These are phyloP conservation scores for Microcos paniculata DNA, from an alignment of 345 rosid species.

Conservation along the genomic window DNA sequence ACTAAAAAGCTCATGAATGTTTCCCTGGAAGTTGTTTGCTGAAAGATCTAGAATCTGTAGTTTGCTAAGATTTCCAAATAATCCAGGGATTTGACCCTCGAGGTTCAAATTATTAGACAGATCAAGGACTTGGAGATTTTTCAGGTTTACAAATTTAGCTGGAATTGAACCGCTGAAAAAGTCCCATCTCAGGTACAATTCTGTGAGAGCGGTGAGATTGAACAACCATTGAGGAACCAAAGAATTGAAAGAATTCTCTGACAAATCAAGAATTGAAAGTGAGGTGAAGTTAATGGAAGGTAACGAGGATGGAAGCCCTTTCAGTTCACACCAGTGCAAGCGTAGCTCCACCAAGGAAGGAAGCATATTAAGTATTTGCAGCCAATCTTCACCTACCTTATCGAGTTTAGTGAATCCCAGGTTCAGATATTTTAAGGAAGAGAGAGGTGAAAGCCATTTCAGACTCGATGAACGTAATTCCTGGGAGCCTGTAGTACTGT, in stretches of 20 bases:
- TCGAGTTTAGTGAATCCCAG: conserved; percentile 43
- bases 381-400: conserved; percentile 36
- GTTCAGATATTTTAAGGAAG: conserved; percentile 38
- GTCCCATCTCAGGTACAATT: conserved; percentile 38
- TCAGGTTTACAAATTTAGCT: conserved; percentile 33
- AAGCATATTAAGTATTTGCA: conserved; percentile 33
- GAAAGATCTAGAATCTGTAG: conserved; percentile 47
- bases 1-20: conserved; percentile 37
- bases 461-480: conserved; percentile 27
- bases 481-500: conserved; percentile 4
- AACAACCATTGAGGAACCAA: conserved; percentile 45
- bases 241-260: conserved; percentile 47
- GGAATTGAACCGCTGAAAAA: conserved; percentile 41
- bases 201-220: conserved; percentile 47
- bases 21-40: conserved; percentile 42
- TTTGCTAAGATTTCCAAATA: conserved; percentile 33
- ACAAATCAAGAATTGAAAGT: conserved; percentile 54
- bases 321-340: conserved; percentile 29
- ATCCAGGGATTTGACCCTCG: conserved; percentile 38
- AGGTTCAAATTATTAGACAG: conserved; percentile 41
- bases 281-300: conserved; percentile 41
- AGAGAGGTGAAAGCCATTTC: conserved; percentile 40
- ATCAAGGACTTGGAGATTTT: conserved; percentile 33
- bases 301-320: conserved; percentile 35
- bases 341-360: conserved; percentile 42